Conservation (phyloP, 2,329 filamentous ascomycete species). For the Dactylellina drechsleri region DNA sequence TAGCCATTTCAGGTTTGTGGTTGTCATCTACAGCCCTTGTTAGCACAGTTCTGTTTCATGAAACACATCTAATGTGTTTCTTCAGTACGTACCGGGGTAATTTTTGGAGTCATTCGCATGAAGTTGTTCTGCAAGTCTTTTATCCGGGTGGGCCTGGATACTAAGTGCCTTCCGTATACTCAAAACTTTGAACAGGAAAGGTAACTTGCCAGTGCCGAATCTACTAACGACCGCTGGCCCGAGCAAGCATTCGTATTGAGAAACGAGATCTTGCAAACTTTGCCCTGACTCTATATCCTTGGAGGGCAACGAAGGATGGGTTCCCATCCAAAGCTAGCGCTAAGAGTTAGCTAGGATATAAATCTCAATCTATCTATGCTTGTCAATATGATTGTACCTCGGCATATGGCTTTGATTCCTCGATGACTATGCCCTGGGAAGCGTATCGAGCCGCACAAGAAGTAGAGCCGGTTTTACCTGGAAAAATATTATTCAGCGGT, state of each 20-base stretch:
- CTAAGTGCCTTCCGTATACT: slow-evolving; percentile 95
- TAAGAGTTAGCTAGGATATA: slow-evolving; percentile 41
- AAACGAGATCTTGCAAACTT: slow-evolving; percentile 84
- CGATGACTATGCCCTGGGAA: slow-evolving; percentile 75
- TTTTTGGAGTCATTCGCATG: slow-evolving; percentile 88
- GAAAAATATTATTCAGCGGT: not conserved
- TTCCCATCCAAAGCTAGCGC: slow-evolving; percentile 94
- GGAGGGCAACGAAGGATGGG: slow-evolving; percentile 93
- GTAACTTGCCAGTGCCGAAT: slow-evolving; percentile 79
- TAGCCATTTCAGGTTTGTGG: slow-evolving; percentile 99
- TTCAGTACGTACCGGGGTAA: slow-evolving; percentile 71
- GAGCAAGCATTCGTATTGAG: slow-evolving; percentile 85
- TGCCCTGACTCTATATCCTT: slow-evolving; percentile 86
- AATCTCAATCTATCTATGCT: not conserved
- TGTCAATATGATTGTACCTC: slow-evolving; percentile 70
- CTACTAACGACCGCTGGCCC: slow-evolving; percentile 76
- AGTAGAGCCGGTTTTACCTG: slow-evolving; percentile 83
- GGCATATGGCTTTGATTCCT: slow-evolving; percentile 90
- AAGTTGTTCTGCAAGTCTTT: slow-evolving; percentile 88
- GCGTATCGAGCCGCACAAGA: slow-evolving; percentile 92
- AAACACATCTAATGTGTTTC: not conserved
- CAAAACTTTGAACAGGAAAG: slow-evolving; percentile 97
- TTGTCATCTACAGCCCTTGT: slow-evolving; percentile 76
- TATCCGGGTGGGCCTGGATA: slow-evolving; percentile 96
- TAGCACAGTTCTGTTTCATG: too few relatives aligned